phyloP scores from a whole-genome alignment of 1,284 basidiomycete species.

The Farysia itapuensis region DNA sequence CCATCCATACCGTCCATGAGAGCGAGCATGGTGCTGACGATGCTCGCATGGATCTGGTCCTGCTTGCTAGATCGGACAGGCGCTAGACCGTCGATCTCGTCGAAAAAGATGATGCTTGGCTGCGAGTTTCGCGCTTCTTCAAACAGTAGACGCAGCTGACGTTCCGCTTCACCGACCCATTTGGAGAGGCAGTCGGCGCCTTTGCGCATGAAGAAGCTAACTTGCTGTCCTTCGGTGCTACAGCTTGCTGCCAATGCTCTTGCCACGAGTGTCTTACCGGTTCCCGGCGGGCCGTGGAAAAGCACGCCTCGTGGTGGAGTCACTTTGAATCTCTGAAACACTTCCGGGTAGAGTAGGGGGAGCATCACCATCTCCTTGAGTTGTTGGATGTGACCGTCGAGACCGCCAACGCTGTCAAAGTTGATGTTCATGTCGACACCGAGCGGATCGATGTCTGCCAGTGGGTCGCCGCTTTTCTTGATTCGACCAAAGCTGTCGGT shows the following conservation, averaged over 20 bases:
- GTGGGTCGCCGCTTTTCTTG: conserved; percentile 63
- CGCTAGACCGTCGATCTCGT: conserved; percentile 97
- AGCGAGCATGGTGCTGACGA: conserved; percentile 92
- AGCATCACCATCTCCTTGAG: conserved; percentile 98
- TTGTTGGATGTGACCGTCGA: conserved; percentile 94
- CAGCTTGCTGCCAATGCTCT: conserved; percentile 92
- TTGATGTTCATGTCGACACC: conserved; percentile 91
- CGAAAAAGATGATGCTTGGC: conserved; percentile 94
- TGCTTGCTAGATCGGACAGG: conserved; percentile 97
- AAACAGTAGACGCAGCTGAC: conserved; percentile 90
- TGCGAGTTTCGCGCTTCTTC: conserved; percentile 92
- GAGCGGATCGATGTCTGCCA: conserved; percentile 95
- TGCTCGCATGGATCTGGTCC: conserved; percentile 97
- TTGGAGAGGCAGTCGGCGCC: conserved; percentile 97
- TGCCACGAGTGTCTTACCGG: conserved; percentile 64
- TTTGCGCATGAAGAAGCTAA: conserved; percentile 99
- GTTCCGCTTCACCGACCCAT: conserved; percentile 99
- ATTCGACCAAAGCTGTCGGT: conserved; percentile 40
- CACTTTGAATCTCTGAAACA: conserved; percentile 91
- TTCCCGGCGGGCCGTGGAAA: conserved; percentile 67
- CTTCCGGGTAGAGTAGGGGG: conserved; percentile 92
- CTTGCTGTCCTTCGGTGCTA: conserved; percentile 82
- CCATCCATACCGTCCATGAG: conserved; percentile 99
- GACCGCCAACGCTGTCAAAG: conserved; percentile 94
- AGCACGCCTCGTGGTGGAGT: conserved; percentile 95